A percentile compares a stretch with the other conserved stretches of the same genome.
Evolutionary conservation across 2,329 filamentous ascomycete species (phyloP).

Genomic region (Nemania sp.): DNA sequence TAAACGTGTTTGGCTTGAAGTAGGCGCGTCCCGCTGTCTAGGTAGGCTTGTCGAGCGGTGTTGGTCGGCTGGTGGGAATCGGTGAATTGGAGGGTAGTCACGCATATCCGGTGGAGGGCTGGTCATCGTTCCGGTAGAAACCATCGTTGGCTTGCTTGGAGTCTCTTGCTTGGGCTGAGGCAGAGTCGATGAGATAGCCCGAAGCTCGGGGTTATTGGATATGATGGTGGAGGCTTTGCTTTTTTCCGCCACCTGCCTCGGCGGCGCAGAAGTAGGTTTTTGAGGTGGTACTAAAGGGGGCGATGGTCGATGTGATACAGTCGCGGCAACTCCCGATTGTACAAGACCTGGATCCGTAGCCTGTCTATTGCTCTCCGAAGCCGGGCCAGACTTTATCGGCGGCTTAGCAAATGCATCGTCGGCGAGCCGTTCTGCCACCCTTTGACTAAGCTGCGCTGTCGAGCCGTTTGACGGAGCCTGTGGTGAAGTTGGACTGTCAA

Average conservation of each 20-base stretch:
- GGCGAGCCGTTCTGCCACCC: conserved; percentile 74
- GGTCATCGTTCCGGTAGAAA: conserved; percentile 80
- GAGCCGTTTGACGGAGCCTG: conserved; percentile 40
- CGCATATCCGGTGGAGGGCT: conserved; percentile 56
- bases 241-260: conserved; percentile 49
- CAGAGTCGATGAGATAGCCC: conserved; percentile 56
- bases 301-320: conserved; percentile 38
- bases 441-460: conserved; percentile 62
- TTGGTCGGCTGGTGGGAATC: conserved; percentile 47
- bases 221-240: conserved; percentile 68
- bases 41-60: conserved; percentile 47
- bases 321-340: conserved; percentile 32
- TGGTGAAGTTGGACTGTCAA: conserved; percentile 61
- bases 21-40: conserved; percentile 37
- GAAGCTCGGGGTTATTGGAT: conserved; percentile 63
- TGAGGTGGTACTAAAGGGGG: conserved; percentile 35
- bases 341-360: conserved; percentile 39
- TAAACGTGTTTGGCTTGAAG: conserved; percentile 31
- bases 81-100: conserved; percentile 45
- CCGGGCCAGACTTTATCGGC: conserved; percentile 32
- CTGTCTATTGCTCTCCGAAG: conserved; percentile 38
- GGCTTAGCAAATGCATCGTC: conserved; percentile 77
- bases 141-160: conserved; percentile 43
- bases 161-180: conserved; percentile 40
- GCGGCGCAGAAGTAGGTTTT: conserved; percentile 46